Conservation (phyloP, 495 filamentous ascomycete genomes). For the Talaromyces ruber region DNA sequence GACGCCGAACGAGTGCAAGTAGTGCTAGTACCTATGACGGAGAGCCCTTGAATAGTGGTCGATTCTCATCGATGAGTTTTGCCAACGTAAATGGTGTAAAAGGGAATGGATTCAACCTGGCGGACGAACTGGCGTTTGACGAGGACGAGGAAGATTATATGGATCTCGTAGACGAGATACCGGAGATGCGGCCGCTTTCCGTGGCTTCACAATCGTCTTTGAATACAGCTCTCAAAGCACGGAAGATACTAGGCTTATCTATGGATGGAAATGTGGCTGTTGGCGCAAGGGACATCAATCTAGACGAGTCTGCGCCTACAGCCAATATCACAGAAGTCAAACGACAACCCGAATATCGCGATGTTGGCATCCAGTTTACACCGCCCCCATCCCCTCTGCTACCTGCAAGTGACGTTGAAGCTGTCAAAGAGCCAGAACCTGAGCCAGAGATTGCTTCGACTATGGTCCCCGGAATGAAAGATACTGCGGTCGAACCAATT, state of each 20-base stretch:
- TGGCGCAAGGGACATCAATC: not conserved
- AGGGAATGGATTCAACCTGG: constrained; percentile 64
- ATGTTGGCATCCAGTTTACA: constrained; percentile 73
- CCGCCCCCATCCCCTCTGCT: constrained; percentile 66
- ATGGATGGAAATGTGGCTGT: constrained; percentile 20
- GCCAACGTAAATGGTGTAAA: constrained; percentile 46
- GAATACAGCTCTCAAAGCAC: constrained; percentile 36
- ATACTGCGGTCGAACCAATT: constrained; percentile 22
- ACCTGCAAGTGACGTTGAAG: constrained; percentile 8
- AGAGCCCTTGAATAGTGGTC: constrained; percentile 28
- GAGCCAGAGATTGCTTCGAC: not conserved
- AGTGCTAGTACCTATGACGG: constrained; percentile 54
- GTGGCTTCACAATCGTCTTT: constrained; percentile 33
- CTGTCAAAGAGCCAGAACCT: constrained; percentile 11
- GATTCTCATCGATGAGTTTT: constrained; percentile 58
- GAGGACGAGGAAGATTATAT: constrained; percentile 57
- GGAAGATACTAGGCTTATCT: constrained; percentile 41
- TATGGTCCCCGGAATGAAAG: constrained; percentile 14
- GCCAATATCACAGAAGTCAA: constrained; percentile 8
- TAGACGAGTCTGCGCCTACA: constrained; percentile 7
- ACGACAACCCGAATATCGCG: constrained; percentile 43
- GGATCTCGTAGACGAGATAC: constrained; percentile 30
- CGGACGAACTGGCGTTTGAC: constrained; percentile 83
- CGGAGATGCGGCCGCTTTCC: constrained; percentile 38
- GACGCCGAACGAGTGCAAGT: constrained; percentile 44